Percentiles rank a stretch among this genome's conserved stretches.
Conservation (phyloP, 2,329 filamentous ascomycete species). For the Claviceps africana region DNA sequence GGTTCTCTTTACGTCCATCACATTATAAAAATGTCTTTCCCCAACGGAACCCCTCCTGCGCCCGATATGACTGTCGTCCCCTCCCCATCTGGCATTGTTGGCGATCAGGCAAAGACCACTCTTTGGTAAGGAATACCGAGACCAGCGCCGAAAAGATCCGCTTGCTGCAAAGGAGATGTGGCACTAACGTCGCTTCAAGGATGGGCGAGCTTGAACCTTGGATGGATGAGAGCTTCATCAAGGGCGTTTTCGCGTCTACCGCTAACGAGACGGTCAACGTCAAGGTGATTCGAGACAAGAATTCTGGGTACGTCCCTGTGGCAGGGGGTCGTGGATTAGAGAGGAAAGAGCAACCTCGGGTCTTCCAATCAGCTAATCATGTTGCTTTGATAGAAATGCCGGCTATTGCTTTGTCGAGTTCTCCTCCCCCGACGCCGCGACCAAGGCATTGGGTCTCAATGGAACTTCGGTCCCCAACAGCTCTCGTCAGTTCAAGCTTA, state of each 20-base stretch:
- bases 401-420: conserved; percentile 99
- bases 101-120: conserved; percentile 42
- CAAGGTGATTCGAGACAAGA: conserved; percentile 99
- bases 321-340: background rate
- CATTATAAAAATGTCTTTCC: conserved; percentile 19
- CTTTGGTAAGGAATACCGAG: conserved; percentile 31
- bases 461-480: conserved; percentile 87
- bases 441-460: conserved; percentile 82
- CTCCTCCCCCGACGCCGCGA: conserved; percentile 63
- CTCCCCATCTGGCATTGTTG: conserved; percentile 20
- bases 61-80: conserved; percentile 22
- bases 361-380: background rate
- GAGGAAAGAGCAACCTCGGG: background rate
- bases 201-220: conserved; percentile 98
- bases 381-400: conserved; percentile 53
- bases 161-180: background rate
- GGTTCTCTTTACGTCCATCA: background rate
- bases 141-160: background rate
- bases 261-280: conserved; percentile 93
- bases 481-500: conserved; percentile 90
- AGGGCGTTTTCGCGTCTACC: conserved; percentile 76
- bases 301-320: conserved; percentile 61
- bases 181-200: conserved; percentile 36
- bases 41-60: conserved; percentile 26
- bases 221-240: conserved; percentile 99